Conservation (phyloP, 108 stramenopile genomes). For the Cyclotella sp. region DNA sequence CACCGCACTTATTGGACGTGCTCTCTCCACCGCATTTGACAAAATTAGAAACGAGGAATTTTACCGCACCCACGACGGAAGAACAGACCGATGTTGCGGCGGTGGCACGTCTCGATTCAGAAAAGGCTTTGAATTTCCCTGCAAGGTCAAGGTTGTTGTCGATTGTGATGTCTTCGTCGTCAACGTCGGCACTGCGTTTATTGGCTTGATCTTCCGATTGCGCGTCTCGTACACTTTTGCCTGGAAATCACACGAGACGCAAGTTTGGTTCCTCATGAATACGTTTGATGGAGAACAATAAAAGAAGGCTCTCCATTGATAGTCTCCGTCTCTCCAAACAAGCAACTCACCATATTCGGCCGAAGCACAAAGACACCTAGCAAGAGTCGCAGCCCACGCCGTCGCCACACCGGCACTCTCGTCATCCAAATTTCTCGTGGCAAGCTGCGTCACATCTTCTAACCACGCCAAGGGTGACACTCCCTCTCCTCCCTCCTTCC, state of each 20-base stretch:
- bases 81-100: constrained; percentile 49
- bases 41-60: constrained; percentile 71
- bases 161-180: constrained; percentile 31
- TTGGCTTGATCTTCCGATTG: constrained; percentile 49
- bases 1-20: constrained; percentile 65
- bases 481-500: constrained; percentile 23
- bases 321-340: neutral
- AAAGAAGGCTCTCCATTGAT: neutral
- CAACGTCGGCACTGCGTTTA: constrained; percentile 51
- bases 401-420: constrained; percentile 69
- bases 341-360: constrained; percentile 54
- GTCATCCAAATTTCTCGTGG: constrained; percentile 82
- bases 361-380: constrained; percentile 73
- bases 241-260: neutral
- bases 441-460: constrained; percentile 73
- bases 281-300: too few relatives aligned
- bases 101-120: constrained; percentile 44
- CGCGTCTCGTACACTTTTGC: constrained; percentile 34
- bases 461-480: constrained; percentile 52
- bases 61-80: constrained; percentile 57
- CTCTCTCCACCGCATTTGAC: constrained; percentile 83
- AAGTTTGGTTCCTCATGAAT: too few relatives aligned
- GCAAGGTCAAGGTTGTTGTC: constrained; percentile 41
- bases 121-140: constrained; percentile 55
- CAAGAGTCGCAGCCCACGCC: constrained; percentile 75